Base-by-base conservation (phyloP, 306 rosid genomes). In the Luffa acutangula region DNA sequence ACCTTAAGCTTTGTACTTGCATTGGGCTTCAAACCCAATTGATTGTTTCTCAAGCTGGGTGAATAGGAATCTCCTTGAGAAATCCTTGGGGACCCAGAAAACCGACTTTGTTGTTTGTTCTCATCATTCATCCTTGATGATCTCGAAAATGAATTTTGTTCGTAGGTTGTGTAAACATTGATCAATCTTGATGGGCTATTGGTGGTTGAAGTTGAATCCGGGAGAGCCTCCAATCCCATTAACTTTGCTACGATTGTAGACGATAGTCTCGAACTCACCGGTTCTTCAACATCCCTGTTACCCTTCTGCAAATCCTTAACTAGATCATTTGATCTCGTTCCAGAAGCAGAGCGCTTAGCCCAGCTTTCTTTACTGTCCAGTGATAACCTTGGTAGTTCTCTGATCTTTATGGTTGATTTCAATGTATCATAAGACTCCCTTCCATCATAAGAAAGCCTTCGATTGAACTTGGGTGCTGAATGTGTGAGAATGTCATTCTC, bases 341-440 rank as follows among this genome's bases (percentile, higher is more conserved):
- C 92, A n/a, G 86, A 85, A 33, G 53, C 71, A 41, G 76, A 67
- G 77, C 87, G 80, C 80, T 84, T 81, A 3, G 80, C 31, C 83
- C 89, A 85, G 42, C 91, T 80, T 80, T 81, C 87, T 76, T 81
- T 88, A 79, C 98, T 92, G 90, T 94, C 98, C 87, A 94, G 85
- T 74, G 98, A 94, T 75, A 94, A 83, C 85, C 98, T 87, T 25
- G 97, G 97, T 37, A 92, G 80, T 80, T 94, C 98, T 79, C 85
- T 94, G 78, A 86, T 79, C 85, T 82, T 91, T 60, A 78, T 83
- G 33, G 85, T 62, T 48, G 93, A 84, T 82, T 86, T 92, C 82
- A 81, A 78, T 70, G 87, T 25, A 69, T 90, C 88, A 56, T 79
- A 90, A 4, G 82, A 52, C 60, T 89, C 88, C 79, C 89, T 87